Evolutionary conservation across 768 basidiomycete species (phyloP), one percentile per base, ranked within the genome.

Genomic region (Fomitopsis pulvina): DNA sequence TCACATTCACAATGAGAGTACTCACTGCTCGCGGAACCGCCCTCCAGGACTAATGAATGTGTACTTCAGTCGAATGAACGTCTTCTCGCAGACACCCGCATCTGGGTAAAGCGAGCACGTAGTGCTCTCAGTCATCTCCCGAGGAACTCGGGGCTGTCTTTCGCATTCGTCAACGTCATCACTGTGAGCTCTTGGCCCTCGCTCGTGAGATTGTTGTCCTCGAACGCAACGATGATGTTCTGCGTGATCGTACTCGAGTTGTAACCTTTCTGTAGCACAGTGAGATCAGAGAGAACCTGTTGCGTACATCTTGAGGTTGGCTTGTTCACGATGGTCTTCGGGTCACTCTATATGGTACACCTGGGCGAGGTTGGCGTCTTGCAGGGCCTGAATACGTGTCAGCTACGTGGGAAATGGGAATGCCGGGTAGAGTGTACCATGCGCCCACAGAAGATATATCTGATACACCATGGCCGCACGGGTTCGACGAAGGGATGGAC

Each of bases 21-120:
- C 73, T 74, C 89, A 92, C 61, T 87, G 86, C 63, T 91, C 88
- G 56, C 87, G 74, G 67, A 93, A 96, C 4, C 93, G 79, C 39
- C 77, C 77, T 60, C 93, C 93, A 5, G 94, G 93, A 30, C 96
- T 77, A 20, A 94, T 87, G 58, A 96, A 91, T 0, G 88, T 92
- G 60, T 94, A 79, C 60, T 96, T 96, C 42, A 96, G 71, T 2
- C 92, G 92, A 54, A 96, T 92, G 43, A 96, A 69, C 0, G 86
- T 76, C 64, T 90, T 87, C 65, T 91, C 87, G 63, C 93, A 97
- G 25, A 64, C 51, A 16, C 71, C 74, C 20, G 68, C 73, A 40
- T 65, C 59, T 3, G 56, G 59, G 2, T 60, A 62, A 29, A 68
- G 76, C 10, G 67, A 64, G 63, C 90, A 96, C 8, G 92, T 63